Evolutionary conservation across 441 rosid species (phyloP).

Genomic region (Biscutella laevigata): DNA sequence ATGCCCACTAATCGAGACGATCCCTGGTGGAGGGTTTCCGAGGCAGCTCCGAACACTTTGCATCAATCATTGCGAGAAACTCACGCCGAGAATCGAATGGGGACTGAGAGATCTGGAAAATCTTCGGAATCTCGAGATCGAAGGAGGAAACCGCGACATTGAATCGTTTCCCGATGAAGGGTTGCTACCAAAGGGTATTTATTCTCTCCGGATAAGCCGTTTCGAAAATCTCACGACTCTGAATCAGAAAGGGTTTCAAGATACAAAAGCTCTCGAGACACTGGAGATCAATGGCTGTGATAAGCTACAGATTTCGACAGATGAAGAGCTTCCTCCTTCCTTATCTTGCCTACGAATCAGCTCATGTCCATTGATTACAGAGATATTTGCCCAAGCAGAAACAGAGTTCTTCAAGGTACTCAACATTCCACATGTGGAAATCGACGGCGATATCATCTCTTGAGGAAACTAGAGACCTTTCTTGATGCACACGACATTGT

Average conservation of each 20-base stretch:
- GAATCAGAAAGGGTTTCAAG: constrained; percentile 28
- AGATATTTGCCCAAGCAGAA: constrained; percentile 21
- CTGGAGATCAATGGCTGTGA: constrained; percentile 29
- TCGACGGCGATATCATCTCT: constrained; percentile 19
- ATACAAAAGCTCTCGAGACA: constrained; percentile 21
- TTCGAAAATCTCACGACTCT: constrained; percentile 22
- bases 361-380: constrained; percentile 23
- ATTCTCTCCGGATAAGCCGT: constrained; percentile 20
- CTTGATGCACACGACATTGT: constrained; percentile 12
- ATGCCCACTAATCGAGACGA: constrained; percentile 26
- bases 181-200: constrained; percentile 27
- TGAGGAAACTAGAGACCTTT: constrained; percentile 2
- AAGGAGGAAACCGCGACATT: constrained; percentile 15
- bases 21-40: constrained; percentile 34
- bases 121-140: constrained; percentile 23
- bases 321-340: constrained; percentile 31
- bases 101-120: constrained; percentile 18
- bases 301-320: constrained; percentile 24
- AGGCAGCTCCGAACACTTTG: constrained; percentile 15
- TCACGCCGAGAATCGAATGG: constrained; percentile 21
- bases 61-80: constrained; percentile 23
- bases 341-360: constrained; percentile 23
- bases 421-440: constrained; percentile 22
- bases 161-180: constrained; percentile 35
- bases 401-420: constrained; percentile 25